Conservation (phyloP, 2,329 filamentous ascomycete species). For the Rasamsonia emersonii region DNA sequence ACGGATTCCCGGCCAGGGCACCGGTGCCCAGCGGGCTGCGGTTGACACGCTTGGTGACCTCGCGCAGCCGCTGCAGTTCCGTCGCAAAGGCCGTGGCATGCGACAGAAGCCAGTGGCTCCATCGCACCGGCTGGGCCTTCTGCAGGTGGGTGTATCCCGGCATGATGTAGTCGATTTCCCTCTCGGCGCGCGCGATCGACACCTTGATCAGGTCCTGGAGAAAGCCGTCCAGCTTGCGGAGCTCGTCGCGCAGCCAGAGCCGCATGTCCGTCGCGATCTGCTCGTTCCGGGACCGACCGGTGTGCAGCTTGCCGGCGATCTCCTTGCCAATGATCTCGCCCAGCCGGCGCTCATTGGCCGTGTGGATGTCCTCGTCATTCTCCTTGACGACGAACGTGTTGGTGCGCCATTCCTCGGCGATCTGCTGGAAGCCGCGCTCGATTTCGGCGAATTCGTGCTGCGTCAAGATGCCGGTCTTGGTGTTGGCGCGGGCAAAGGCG, state of each 20-base stretch:
- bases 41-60: slow-evolving; percentile 68
- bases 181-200: slow-evolving; percentile 59
- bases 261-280: slow-evolving; percentile 87
- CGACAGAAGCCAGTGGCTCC: slow-evolving; percentile 73
- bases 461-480: slow-evolving; percentile 64
- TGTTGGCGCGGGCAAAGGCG: slow-evolving; percentile 73
- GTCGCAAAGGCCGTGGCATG: slow-evolving; percentile 62
- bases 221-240: slow-evolving; percentile 60
- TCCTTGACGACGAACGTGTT: slow-evolving; percentile 28
- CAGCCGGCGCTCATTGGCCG: slow-evolving; percentile 61
- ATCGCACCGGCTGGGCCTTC: slow-evolving; percentile 70
- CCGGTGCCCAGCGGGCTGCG: slow-evolving; percentile 61
- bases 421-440: slow-evolving; percentile 58
- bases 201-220: slow-evolving; percentile 63
- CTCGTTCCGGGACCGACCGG: slow-evolving; percentile 78
- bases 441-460: slow-evolving; percentile 65
- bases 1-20: slow-evolving; percentile 73
- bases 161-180: slow-evolving; percentile 70
- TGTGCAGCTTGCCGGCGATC: slow-evolving; percentile 81
- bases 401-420: slow-evolving; percentile 38
- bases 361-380: slow-evolving; percentile 55
- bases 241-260: slow-evolving; percentile 71
- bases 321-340: slow-evolving; percentile 82
- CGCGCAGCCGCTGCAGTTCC: slow-evolving; percentile 68
- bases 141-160: slow-evolving; percentile 85